These are phyloP conservation scores for Takashimella tepidaria DNA, from an alignment of 1,284 basidiomycete genomes.

Conservation along the genomic window DNA sequence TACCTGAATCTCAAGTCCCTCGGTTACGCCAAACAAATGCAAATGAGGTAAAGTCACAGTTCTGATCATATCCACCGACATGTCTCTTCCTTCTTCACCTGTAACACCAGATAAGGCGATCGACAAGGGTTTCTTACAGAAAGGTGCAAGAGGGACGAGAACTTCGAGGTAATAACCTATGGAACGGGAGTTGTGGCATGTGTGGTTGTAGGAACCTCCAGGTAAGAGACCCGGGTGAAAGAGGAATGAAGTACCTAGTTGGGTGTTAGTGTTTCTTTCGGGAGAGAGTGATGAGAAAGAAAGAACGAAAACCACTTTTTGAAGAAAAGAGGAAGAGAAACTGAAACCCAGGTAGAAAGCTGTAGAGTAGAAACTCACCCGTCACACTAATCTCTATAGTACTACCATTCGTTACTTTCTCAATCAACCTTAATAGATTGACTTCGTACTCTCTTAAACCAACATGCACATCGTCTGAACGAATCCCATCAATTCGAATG, in stretches of 20 bases:
- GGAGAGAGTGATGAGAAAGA: too few species aligned
- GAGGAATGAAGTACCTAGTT: constrained; percentile 86
- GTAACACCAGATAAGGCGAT: constrained; percentile 85
- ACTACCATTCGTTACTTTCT: constrained; percentile 92
- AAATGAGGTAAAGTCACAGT: constrained; percentile 91
- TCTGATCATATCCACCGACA: constrained; percentile 83
- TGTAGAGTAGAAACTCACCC: too few species aligned
- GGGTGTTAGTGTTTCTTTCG: too few species aligned
- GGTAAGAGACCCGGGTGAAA: constrained; percentile 87
- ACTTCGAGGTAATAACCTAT: constrained; percentile 95
- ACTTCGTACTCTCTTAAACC: constrained; percentile 95
- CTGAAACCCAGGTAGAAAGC: too few species aligned
- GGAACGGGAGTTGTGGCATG: constrained; percentile 78
- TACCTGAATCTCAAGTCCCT: constrained; percentile 78
- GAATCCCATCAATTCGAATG: constrained; percentile 81
- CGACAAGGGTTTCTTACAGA: constrained; percentile 80
- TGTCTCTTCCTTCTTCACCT: constrained; percentile 72
- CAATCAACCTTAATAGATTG: constrained; percentile 79
- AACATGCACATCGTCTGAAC: constrained; percentile 86
- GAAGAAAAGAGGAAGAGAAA: too few species aligned
- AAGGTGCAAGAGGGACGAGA: constrained; percentile 82
- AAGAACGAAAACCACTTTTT: too few species aligned
- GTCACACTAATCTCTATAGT: constrained; percentile 95
- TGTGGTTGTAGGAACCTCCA: constrained; percentile 76
- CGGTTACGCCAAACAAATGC: constrained; percentile 79